Base-by-base conservation (phyloP, 768 basidiomycete species). In the Rhodotorula graminis region DNA sequence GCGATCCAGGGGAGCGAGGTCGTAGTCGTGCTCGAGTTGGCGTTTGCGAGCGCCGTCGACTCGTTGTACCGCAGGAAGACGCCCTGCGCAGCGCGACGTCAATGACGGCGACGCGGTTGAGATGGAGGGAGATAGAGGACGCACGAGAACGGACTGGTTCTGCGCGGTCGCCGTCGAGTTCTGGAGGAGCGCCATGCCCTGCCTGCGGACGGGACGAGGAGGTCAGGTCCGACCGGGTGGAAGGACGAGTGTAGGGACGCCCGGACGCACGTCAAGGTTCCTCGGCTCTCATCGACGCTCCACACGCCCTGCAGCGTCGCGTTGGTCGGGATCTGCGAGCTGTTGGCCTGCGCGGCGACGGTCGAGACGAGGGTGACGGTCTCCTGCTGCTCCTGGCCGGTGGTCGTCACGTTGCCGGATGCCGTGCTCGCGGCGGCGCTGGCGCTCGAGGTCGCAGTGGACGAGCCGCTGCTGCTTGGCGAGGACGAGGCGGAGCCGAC, bases 121-220 rank as follows among this genome's bases (percentile, higher is more conserved):
- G n/a, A n/a, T n/a, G 5, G 9, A 37, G 37, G 37, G 37, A 9
- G 37, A 37, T 37, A n/a, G 0, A 25, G 16, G 21, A 21, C 25
- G 44, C n/a, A 72, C 71, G n/a, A 68, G 61, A 46, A 64, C 53
- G 18, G 58, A 42, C 6, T 27, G 27, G 29, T 61, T 65, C 29
- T 8, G 0, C 25, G 33, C 46, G 12, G 63, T 72, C 19, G 7
- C 18, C 2, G 55, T 67, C 40, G 65, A 65, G 65, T 71, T 71
- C 49, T 61, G 50, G 47, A 72, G 71, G 27, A 72, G 59, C 7
- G 71, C 68, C 21, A 72, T 44, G 19, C 71, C 71, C n/a, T 72
- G 62, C 21, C 71, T 72, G 66, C 25, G 19, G 2, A 18, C 19
- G 27, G 21, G 6, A 21, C 16, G 37, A 9, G 37, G 5, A 5